A percentile compares a stretch with the other conserved stretches of the same genome.
phyloP scores from a whole-genome alignment of 1,284 basidiomycete species.

The Cutaneotrichosporon spelunceum region DNA sequence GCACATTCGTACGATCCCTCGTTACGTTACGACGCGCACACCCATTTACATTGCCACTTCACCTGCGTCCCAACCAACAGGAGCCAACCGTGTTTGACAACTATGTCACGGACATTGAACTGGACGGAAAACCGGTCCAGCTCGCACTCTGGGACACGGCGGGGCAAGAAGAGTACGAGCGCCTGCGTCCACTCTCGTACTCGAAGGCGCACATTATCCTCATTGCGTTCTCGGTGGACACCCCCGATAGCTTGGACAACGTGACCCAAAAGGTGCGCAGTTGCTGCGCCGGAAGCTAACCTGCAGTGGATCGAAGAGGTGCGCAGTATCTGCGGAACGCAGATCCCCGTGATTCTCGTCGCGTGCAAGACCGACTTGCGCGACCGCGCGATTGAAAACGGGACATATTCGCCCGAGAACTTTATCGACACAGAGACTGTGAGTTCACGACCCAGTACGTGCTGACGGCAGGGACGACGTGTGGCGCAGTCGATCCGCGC shows the following conservation, averaged over 20 bases:
- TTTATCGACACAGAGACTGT: slow-evolving; percentile 52
- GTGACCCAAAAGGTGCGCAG: slow-evolving; percentile 76
- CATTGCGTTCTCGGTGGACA: slow-evolving; percentile 94
- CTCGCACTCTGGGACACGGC: slow-evolving; percentile 64
- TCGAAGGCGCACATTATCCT: slow-evolving; percentile 98
- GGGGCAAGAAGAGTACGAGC: slow-evolving; percentile 96
- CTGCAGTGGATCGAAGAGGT: slow-evolving; percentile 98
- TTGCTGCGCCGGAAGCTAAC: slow-evolving; percentile 18
- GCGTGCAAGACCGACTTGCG: slow-evolving; percentile 57
- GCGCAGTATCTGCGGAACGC: slow-evolving; percentile 75
- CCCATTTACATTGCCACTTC: not conserved
- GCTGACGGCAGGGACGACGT: slow-evolving; percentile 60
- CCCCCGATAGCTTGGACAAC: slow-evolving; percentile 94
- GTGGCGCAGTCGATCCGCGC: slow-evolving; percentile 79
- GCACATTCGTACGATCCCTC: not conserved
- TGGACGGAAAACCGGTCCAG: slow-evolving; percentile 88
- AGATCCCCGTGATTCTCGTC: slow-evolving; percentile 57
- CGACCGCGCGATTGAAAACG: slow-evolving; percentile 51
- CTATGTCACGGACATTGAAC: slow-evolving; percentile 94
- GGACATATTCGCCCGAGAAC: slow-evolving; percentile 42
- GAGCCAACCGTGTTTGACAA: slow-evolving; percentile 87
- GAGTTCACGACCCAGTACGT: slow-evolving; percentile 18
- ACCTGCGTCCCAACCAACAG: slow-evolving; percentile 20
- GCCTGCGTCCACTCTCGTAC: slow-evolving; percentile 91
- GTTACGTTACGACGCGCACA: too few species aligned